Conservation (phyloP, 305 asterid species). For the Striga hermonthica region DNA sequence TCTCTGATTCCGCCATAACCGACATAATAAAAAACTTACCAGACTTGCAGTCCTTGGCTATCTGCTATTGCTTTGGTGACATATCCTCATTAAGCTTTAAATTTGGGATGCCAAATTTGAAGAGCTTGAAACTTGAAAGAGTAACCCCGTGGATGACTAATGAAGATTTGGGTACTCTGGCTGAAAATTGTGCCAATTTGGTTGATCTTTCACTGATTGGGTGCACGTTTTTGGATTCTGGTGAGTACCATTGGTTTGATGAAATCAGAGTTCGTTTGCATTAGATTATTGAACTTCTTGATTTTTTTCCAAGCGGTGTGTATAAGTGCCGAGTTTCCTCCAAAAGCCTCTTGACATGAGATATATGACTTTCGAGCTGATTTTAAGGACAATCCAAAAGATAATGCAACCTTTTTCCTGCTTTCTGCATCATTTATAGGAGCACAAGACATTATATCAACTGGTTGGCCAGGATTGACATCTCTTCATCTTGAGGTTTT, state of each 20-base stretch:
- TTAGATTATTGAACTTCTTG: constrained; percentile 19
- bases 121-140: constrained; percentile 80
- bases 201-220: constrained; percentile 69
- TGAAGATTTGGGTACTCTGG: constrained; percentile 59
- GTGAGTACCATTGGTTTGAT: constrained; percentile 33
- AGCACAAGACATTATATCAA: constrained; percentile 72
- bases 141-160: constrained; percentile 78
- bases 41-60: constrained; percentile 55
- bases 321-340: constrained; percentile 9
- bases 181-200: constrained; percentile 60
- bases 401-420: constrained; percentile 24
- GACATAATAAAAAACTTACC: constrained; percentile 46
- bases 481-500: constrained; percentile 78
- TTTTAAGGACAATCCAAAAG: neutral
- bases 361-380: constrained; percentile 10
- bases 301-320: constrained; percentile 20
- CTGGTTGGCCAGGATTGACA: constrained; percentile 86
- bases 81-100: constrained; percentile 60
- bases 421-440: constrained; percentile 41
- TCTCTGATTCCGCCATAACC: constrained; percentile 62
- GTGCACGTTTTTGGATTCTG: constrained; percentile 68
- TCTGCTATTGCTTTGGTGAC: constrained; percentile 81
- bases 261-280: constrained; percentile 24
- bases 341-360: constrained; percentile 9
- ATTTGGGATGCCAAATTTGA: constrained; percentile 60